phyloP scores from a whole-genome alignment of 129 eudicot genomes.

The Ambrosia trifida region DNA sequence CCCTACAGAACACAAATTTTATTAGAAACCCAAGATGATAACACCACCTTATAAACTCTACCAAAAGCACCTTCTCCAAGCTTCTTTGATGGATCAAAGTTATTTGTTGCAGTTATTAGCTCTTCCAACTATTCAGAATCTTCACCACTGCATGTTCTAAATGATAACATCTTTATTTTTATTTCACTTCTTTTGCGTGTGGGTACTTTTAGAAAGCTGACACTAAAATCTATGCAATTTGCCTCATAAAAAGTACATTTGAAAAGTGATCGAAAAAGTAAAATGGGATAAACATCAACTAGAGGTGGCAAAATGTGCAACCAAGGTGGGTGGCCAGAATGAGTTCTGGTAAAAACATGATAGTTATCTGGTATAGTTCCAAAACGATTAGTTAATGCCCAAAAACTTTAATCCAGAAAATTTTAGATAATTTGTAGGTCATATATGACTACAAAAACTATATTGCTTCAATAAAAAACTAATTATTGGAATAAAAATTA shows the following conservation, averaged over 20 bases:
- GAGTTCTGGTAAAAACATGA: not conserved
- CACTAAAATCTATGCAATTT: constrained; percentile 9
- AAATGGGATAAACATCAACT: not conserved
- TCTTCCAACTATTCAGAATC: not conserved
- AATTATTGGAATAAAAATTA: not conserved
- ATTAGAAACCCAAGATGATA: constrained; percentile 15
- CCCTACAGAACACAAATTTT: constrained; percentile 46
- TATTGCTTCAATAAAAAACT: not conserved
- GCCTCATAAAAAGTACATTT: not conserved
- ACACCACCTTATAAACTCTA: no score
- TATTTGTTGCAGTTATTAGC: no score
- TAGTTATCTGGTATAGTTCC: not conserved
- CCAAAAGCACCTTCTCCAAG: no score
- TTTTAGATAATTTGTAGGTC: not conserved
- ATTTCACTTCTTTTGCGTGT: not conserved
- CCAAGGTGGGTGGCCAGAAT: not conserved
- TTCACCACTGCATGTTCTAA: not conserved
- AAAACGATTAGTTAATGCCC: not conserved
- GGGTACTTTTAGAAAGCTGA: not conserved
- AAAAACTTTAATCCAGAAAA: not conserved
- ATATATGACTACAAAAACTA: constrained; percentile 13
- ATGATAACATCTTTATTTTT: constrained; percentile 18
- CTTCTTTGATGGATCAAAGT: no score
- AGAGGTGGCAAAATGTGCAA: constrained; percentile 10
- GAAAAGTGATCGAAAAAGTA: not conserved